These are phyloP conservation scores for Amaranthus tricolor DNA, from an alignment of 179 eudicot species.

Conservation along the genomic window DNA sequence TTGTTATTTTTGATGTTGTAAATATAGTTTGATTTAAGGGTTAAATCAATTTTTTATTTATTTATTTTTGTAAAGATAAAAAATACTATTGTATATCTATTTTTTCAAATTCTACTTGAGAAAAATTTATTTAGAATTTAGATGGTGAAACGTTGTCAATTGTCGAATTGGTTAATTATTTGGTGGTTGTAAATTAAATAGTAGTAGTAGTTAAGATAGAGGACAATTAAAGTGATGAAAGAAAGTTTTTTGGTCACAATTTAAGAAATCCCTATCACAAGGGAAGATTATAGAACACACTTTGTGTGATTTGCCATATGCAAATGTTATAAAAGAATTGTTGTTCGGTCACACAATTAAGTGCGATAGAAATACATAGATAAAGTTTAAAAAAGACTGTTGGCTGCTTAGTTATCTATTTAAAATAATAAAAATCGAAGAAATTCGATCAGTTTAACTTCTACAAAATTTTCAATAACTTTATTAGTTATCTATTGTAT, in stretches of 20 bases:
- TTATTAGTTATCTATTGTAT: no score
- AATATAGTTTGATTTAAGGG: no score
- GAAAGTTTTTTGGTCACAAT: neutral
- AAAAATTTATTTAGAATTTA: no score
- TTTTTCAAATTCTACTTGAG: no score
- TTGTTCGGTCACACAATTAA: neutral
- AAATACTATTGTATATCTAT: no score
- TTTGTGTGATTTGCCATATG: constrained; percentile 7
- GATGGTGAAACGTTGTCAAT: no score
- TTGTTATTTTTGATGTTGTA: no score
- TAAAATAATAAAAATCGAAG: no score
- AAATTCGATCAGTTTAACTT: no score
- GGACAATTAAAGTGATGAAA: neutral
- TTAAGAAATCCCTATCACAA: neutral
- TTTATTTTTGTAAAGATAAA: no score
- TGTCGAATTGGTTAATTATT: neutral
- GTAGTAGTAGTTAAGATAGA: neutral
- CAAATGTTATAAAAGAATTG: neutral
- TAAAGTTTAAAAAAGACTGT: neutral
- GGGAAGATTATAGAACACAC: neutral
- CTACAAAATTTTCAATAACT: no score
- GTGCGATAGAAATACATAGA: constrained; percentile 12
- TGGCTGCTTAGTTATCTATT: neutral
- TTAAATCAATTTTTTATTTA: no score
- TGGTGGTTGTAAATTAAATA: neutral